Conservation (phyloP, 2,329 filamentous ascomycete species). For the Plenodomus lindquistii region DNA sequence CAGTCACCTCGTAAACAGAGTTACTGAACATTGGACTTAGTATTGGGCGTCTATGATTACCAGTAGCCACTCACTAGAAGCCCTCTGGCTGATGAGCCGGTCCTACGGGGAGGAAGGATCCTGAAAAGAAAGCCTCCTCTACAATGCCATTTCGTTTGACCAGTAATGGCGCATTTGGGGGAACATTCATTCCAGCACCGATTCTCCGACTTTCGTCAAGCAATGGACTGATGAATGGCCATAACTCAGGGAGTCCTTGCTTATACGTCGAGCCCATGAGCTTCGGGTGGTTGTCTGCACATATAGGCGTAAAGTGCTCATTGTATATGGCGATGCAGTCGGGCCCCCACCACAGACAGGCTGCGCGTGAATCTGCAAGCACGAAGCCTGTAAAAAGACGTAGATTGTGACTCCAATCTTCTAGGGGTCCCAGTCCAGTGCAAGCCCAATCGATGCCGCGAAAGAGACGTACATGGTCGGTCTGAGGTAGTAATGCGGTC, state of each 20-base stretch:
- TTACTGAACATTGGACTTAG: neutral
- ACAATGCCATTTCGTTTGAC: conserved; percentile 35
- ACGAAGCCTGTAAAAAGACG: neutral
- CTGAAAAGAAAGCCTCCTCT: conserved; percentile 48
- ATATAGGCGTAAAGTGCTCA: conserved; percentile 42
- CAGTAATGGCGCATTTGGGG: conserved; percentile 33
- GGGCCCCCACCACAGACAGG: conserved; percentile 2
- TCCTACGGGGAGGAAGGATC: conserved; percentile 47
- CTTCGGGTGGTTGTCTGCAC: conserved; percentile 33
- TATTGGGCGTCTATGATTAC: neutral
- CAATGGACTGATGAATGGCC: conserved; percentile 43
- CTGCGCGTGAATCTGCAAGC: conserved; percentile 30
- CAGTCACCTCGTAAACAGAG: conserved; percentile 36
- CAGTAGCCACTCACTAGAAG: neutral
- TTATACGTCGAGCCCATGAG: conserved; percentile 39
- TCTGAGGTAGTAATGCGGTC: neutral
- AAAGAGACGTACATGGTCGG: conserved; percentile 28
- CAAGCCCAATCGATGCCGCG: conserved; percentile 53
- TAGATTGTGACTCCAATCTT: conserved; percentile 42
- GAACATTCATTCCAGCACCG: conserved; percentile 28
- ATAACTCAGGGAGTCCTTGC: conserved; percentile 45
- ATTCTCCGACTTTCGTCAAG: conserved; percentile 32
- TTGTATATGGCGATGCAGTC: conserved; percentile 46
- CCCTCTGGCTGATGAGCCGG: neutral
- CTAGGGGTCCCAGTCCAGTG: conserved; percentile 54